phyloP scores from a whole-genome alignment of 805 yeast genomes.

The Candida schatavii region DNA sequence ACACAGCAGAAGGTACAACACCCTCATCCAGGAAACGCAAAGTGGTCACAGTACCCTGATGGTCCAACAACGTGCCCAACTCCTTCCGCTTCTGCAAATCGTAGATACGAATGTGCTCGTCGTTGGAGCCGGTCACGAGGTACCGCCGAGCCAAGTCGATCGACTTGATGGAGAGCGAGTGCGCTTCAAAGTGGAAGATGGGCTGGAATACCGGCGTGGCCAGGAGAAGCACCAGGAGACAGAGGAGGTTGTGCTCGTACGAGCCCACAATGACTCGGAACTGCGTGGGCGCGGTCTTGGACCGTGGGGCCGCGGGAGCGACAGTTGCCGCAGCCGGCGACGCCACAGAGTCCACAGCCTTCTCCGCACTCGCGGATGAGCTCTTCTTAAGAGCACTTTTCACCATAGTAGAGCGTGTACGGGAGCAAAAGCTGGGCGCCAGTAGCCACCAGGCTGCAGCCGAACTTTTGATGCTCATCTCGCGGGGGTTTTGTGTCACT shows the following conservation, averaged over 20 bases:
- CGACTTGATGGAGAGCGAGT: slow-evolving; percentile 80
- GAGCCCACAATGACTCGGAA: slow-evolving; percentile 91
- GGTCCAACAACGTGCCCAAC: slow-evolving; percentile 84
- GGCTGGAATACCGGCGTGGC: slow-evolving; percentile 75
- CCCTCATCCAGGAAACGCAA: slow-evolving; percentile 65
- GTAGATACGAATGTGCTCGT: slow-evolving; percentile 91
- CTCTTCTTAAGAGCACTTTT: no score
- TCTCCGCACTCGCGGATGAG: no score
- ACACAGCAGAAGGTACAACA: neutral
- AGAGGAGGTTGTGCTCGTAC: slow-evolving; percentile 87
- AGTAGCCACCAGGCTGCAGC: no score
- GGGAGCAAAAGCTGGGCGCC: no score
- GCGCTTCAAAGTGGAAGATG: slow-evolving; percentile 94
- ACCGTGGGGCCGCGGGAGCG: no score
- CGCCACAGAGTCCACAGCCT: no score
- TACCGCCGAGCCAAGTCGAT: slow-evolving; percentile 81
- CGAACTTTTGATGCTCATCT: no score
- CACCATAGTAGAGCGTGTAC: no score
- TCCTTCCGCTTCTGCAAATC: slow-evolving; percentile 93
- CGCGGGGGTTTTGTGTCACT: no score
- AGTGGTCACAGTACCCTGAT: slow-evolving; percentile 82
- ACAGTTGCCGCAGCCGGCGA: no score
- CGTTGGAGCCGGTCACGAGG: slow-evolving; percentile 91
- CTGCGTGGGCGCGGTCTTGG: no score
- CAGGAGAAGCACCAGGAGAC: slow-evolving; percentile 72